A percentile compares a stretch with the other conserved stretches of the same genome.
Conservation (phyloP, 495 filamentous ascomycete species). For the Xylaria nigripes region DNA sequence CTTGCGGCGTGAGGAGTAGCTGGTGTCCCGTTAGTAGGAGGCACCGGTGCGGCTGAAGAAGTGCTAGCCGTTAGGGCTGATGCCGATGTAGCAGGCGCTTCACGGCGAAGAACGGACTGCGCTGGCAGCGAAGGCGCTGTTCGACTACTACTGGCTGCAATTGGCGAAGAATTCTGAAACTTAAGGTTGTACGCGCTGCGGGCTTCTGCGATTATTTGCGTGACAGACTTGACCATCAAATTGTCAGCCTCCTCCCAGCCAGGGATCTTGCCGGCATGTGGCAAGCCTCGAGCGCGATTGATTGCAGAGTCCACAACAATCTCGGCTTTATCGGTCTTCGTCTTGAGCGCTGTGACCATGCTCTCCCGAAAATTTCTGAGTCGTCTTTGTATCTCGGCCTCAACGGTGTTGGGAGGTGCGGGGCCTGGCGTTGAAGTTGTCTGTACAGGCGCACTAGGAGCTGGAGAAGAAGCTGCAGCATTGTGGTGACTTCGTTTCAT, state of each 20-base stretch:
- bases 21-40: slow-evolving; percentile 6
- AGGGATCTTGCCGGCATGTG: slow-evolving; percentile 18
- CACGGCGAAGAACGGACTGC: slow-evolving; percentile 11
- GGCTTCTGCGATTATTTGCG: slow-evolving; percentile 25
- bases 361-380: slow-evolving; percentile 19
- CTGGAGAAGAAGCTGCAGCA: slow-evolving; percentile 18
- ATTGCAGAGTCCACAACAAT: slow-evolving; percentile 25
- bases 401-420: slow-evolving; percentile 15
- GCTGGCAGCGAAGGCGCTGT: slow-evolving; percentile 8
- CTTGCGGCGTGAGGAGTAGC: slow-evolving; percentile 3
- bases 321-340: slow-evolving; percentile 25
- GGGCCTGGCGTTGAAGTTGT: slow-evolving; percentile 16
- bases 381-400: slow-evolving; percentile 26
- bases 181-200: slow-evolving; percentile 18
- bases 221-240: slow-evolving; percentile 26
- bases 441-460: slow-evolving; percentile 3
- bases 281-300: slow-evolving; percentile 24
- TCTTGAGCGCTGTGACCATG: slow-evolving; percentile 23
- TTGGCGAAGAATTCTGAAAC: slow-evolving; percentile 8
- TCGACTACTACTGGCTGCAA: slow-evolving; percentile 3
- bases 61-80: slow-evolving; percentile 12
- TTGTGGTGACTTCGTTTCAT: slow-evolving; percentile 19
- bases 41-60: not conserved
- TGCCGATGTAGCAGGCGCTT: slow-evolving; percentile 17
- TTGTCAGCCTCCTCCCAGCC: slow-evolving; percentile 28